phyloP scores from a whole-genome alignment of 257 asterid species.

The Solanum stenotomum region DNA sequence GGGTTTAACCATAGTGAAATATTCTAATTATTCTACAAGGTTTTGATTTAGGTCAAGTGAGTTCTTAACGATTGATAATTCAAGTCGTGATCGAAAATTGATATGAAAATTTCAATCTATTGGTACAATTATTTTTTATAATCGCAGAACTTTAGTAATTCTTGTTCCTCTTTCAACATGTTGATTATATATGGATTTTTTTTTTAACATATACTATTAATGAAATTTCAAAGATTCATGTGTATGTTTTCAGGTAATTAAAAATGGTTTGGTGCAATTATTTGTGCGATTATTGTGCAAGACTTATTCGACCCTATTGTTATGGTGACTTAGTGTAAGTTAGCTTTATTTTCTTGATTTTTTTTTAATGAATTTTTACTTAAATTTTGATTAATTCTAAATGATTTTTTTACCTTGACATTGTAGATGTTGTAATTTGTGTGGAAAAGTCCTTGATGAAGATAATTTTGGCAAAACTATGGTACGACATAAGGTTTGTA shows the following conservation, averaged over 20 bases:
- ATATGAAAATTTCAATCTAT: background rate
- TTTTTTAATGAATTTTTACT: background rate
- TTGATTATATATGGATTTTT: background rate
- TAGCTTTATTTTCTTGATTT: background rate
- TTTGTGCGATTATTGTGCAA: background rate
- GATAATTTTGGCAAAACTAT: background rate
- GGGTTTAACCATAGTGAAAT: background rate
- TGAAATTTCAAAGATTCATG: background rate
- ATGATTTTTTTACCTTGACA: background rate
- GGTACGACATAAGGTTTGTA: background rate
- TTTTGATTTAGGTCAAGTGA: background rate
- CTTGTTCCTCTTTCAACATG: background rate
- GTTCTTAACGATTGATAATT: background rate
- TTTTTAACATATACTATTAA: background rate
- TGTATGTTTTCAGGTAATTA: background rate
- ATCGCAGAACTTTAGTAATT: background rate
- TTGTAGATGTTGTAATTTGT: background rate
- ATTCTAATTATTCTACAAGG: background rate
- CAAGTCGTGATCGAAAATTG: background rate
- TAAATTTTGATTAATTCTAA: background rate
- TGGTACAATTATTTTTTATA: background rate
- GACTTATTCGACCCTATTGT: background rate
- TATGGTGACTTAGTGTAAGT: background rate
- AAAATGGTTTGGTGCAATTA: background rate
- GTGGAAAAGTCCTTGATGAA: background rate